phyloP scores from a whole-genome alignment of 2,329 filamentous ascomycete species.

The Ophiognomonia clavigignenti-juglandacearum region DNA sequence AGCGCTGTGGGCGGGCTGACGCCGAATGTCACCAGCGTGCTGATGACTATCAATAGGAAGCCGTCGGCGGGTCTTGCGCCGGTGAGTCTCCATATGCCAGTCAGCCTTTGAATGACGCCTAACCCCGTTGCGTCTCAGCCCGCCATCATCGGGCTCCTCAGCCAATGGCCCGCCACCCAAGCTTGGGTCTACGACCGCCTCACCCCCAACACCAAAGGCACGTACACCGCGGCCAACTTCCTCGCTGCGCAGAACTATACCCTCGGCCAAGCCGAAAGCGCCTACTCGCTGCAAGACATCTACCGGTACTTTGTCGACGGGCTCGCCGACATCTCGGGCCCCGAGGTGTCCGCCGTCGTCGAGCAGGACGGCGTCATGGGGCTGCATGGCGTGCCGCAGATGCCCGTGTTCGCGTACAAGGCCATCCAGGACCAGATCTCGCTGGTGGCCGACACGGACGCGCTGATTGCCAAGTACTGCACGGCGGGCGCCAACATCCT shows the following conservation, averaged over 20 bases:
- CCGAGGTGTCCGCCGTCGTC: constrained; percentile 22
- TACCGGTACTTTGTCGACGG: constrained; percentile 36
- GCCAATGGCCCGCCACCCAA: constrained; percentile 27
- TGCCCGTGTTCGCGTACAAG: constrained; percentile 44
- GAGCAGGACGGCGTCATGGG: constrained; percentile 28
- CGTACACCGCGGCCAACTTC: constrained; percentile 30
- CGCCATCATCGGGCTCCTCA: constrained; percentile 25
- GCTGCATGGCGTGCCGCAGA: constrained; percentile 36
- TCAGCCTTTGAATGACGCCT: too few relatives aligned
- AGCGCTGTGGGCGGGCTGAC: constrained; percentile 41
- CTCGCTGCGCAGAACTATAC: constrained; percentile 22
- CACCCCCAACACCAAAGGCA: constrained; percentile 22
- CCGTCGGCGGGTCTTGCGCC: constrained; percentile 27
- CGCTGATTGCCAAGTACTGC: constrained; percentile 34
- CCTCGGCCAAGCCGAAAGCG: constrained; percentile 23
- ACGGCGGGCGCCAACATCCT: constrained; percentile 35
- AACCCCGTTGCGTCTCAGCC: too few relatives aligned
- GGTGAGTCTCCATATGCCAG: neutral
- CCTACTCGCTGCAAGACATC: constrained; percentile 31
- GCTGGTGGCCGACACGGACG: constrained; percentile 35
- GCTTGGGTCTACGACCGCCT: constrained; percentile 23
- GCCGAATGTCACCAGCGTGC: constrained; percentile 33
- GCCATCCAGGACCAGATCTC: constrained; percentile 38
- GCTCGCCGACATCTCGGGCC: constrained; percentile 18
- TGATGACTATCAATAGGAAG: constrained; percentile 27